These are phyloP conservation scores for Epichloe coenophiala DNA, from an alignment of 2,329 filamentous ascomycete genomes.

Conservation along the genomic window DNA sequence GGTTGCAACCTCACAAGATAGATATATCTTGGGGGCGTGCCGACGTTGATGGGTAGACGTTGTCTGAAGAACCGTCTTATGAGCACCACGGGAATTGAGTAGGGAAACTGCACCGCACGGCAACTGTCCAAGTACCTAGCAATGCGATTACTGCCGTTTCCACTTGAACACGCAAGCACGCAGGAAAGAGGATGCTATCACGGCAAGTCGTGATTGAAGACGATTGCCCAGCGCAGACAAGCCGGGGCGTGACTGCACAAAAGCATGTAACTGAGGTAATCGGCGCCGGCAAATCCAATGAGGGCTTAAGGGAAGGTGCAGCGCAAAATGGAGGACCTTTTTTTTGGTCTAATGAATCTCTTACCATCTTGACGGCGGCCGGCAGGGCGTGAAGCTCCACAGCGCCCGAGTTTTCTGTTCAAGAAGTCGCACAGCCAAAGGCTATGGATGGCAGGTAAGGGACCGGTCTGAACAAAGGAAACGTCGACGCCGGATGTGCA, in stretches of 20 bases:
- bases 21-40: not conserved
- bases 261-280: not conserved
- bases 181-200: not conserved
- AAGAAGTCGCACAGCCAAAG: conserved; percentile 3
- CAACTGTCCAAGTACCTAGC: not conserved
- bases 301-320: not conserved
- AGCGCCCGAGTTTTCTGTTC: not conserved
- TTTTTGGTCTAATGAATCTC: not conserved
- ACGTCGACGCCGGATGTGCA: not conserved
- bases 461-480: not conserved
- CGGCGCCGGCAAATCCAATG: not conserved
- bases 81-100: not conserved
- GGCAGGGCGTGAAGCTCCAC: conserved; percentile 4
- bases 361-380: conserved; percentile 7
- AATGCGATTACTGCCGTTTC: not conserved
- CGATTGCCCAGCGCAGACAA: not conserved
- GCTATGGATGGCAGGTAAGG: conserved; percentile 1
- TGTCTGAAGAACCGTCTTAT: not conserved
- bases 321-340: not conserved
- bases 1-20: not conserved
- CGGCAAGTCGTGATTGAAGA: not conserved
- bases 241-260: not conserved
- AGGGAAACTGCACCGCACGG: not conserved
- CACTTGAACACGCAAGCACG: not conserved
- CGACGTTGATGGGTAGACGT: not conserved